A percentile compares a stretch with the other conserved stretches of the same genome.
Evolutionary conservation across 345 rosid species (phyloP).

Genomic region (Melaleuca quinquenervia): DNA sequence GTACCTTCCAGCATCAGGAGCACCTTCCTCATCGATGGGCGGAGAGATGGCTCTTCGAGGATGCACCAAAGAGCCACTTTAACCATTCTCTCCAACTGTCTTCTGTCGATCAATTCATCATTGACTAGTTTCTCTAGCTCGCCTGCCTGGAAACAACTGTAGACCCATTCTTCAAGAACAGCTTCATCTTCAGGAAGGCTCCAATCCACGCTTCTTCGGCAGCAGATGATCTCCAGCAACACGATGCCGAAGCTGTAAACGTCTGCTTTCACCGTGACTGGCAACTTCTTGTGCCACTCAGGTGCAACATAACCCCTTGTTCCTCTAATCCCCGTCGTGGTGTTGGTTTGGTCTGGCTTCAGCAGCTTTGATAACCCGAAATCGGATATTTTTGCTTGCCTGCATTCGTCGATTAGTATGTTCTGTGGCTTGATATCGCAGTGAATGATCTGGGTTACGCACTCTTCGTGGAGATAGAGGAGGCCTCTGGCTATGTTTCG

Average conservation of each 20-base stretch:
- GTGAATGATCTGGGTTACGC: slow-evolving; percentile 16
- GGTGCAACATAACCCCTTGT: slow-evolving; percentile 2
- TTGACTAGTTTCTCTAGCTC: not conserved
- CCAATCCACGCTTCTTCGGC: not conserved
- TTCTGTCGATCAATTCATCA: slow-evolving; percentile 2
- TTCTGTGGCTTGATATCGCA: slow-evolving; percentile 20
- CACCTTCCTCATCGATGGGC: slow-evolving; percentile 10
- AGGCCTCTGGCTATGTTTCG: slow-evolving; percentile 17
- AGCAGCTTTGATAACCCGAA: slow-evolving; percentile 20
- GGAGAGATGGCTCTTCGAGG: slow-evolving; percentile 6
- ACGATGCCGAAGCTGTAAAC: slow-evolving; percentile 18
- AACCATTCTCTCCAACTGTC: slow-evolving; percentile 3
- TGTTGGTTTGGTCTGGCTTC: slow-evolving; percentile 17
- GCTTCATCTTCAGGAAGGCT: not conserved
- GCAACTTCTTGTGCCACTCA: slow-evolving; percentile 9
- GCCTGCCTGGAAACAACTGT: slow-evolving; percentile 1
- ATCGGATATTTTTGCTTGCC: slow-evolving; percentile 11
- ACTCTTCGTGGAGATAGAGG: slow-evolving; percentile 13
- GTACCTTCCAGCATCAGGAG: slow-evolving; percentile 9
- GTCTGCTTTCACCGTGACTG: slow-evolving; percentile 15
- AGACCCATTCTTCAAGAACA: slow-evolving; percentile 14
- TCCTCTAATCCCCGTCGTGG: slow-evolving; percentile 10
- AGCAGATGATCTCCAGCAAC: slow-evolving; percentile 8
- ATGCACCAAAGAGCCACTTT: slow-evolving; percentile 11
- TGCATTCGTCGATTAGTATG: slow-evolving; percentile 11